Percentiles rank a stretch among this genome's conserved stretches.
These are phyloP conservation scores for Pseudognaphalium luteoalbum DNA, from an alignment of 129 eudicot genomes.

Conservation along the genomic window DNA sequence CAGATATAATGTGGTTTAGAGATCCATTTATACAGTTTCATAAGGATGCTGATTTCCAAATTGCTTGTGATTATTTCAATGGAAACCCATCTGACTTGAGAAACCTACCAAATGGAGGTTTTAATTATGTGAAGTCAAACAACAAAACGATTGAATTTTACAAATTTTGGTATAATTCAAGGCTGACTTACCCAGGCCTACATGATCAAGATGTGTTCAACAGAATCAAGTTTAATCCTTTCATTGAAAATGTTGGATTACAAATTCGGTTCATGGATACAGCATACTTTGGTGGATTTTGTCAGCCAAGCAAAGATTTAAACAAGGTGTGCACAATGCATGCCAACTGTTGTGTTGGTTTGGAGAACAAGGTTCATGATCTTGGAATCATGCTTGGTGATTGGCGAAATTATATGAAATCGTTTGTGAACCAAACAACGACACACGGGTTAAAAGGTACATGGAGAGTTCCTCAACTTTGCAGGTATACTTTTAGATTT, in stretches of 20 bases:
- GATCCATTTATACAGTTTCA: conserved; percentile 65
- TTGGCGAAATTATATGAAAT: conserved; percentile 51
- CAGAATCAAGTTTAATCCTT: conserved; percentile 49
- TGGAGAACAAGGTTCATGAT: conserved; percentile 66
- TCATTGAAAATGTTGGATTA: conserved; percentile 44
- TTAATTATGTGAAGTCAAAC: conserved; percentile 59
- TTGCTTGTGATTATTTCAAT: conserved; percentile 56
- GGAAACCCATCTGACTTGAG: conserved; percentile 44
- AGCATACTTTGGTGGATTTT: conserved; percentile 71
- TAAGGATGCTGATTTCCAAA: conserved; percentile 58
- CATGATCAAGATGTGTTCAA: conserved; percentile 76
- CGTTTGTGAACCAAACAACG: conserved; percentile 11
- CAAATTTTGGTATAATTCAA: conserved; percentile 64
- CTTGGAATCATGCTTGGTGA: conserved; percentile 56
- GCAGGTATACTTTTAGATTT: conserved; percentile 34
- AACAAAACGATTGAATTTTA: conserved; percentile 56
- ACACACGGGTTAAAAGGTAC: conserved; percentile 3
- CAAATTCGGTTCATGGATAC: conserved; percentile 64
- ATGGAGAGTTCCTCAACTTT: conserved; percentile 53
- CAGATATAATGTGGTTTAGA: conserved; percentile 88
- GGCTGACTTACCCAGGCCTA: conserved; percentile 44
- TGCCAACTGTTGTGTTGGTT: conserved; percentile 81
- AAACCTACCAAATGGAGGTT: conserved; percentile 75
- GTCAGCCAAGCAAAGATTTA: conserved; percentile 57
- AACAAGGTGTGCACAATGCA: conserved; percentile 83